Evolutionary conservation across 352 stramenopile species (phyloP), one percentile per base, ranked within the genome.

Genomic region (Globisporangium viniferum): DNA sequence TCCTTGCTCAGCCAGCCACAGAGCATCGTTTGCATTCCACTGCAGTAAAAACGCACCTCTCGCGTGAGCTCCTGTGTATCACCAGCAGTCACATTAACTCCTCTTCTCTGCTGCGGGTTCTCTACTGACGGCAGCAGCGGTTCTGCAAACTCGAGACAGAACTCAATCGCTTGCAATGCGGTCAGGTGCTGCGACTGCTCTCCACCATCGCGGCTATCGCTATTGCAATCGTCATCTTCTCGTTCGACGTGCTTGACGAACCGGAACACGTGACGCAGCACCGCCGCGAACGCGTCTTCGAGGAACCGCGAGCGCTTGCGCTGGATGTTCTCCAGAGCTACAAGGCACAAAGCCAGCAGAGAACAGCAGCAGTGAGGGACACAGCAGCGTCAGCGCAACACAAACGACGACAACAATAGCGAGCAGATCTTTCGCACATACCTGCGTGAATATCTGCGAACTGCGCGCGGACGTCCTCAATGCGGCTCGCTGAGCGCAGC

Each of bases 291-390:
- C 14, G 80, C 68, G 69, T 91, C 83, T 72, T 92, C 84, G 29
- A 92, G 67, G 63, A 93, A 91, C 35, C 74, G 74, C 62, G 83
- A 91, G 44, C 79, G 78, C 64, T 93, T 93, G 48, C 82, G 79
- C 6, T 70, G 18, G 33, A 93, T 86, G 39, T 87, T 75, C 1
- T 15, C 64, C 20, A 93, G 69, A 22, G 83, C 84, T 91, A 46
- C 15, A 49, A 44, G 62, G 54, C 12, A 53, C 24, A 39, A 36
- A 20, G 24, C 24, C 24, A 24, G 24, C 24, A 24, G 24, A 24
- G 24, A 24, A 24, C 24, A 24, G 24, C 24, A 24, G 12, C 14
- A 54, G 36, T 15, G 3, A 15, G 15, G 36, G 10, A 10, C 15
- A 57, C 24, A 1, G 2, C 31, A 8, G 35, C 10, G 20, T 58